Conservation (phyloP, 2,329 filamentous ascomycete species). For the Myriosclerotinia curreyana region DNA sequence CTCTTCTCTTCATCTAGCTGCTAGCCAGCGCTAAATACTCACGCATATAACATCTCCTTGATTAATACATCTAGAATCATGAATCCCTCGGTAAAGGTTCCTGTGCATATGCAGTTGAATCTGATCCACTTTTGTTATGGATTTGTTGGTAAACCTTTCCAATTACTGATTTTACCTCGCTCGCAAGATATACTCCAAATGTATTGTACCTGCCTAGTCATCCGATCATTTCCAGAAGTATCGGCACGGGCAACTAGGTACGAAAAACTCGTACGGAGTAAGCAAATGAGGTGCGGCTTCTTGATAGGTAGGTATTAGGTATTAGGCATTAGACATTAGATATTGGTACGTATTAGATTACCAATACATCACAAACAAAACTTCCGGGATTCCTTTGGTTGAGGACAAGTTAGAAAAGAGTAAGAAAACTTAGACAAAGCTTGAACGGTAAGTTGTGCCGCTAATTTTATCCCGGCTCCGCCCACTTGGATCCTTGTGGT, state of each 20-base stretch:
- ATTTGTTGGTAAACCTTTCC: background rate
- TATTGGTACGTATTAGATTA: background rate
- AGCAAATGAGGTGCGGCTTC: background rate
- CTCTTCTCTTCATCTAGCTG: background rate
- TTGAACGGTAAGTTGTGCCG: constrained; percentile 12
- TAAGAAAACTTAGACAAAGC: background rate
- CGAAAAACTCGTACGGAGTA: background rate
- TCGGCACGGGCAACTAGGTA: background rate
- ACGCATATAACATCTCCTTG: too few relatives aligned
- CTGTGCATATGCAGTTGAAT: background rate
- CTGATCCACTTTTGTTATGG: background rate
- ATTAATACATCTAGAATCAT: background rate
- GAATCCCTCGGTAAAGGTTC: background rate
- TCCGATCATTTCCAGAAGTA: background rate
- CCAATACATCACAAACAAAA: background rate
- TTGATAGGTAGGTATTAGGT: background rate
- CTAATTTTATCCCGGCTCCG: constrained; percentile 15
- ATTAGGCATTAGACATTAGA: background rate
- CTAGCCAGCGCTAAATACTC: too few relatives aligned
- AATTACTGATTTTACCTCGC: background rate
- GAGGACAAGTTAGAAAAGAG: background rate
- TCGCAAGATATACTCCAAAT: background rate
- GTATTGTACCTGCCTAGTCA: background rate
- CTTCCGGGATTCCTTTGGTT: background rate
- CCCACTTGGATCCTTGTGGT: constrained; percentile 15